Percentiles rank a stretch among this genome's conserved stretches.
phyloP scores from a whole-genome alignment of 306 rosid species.

The Cicer pinnatifidum region DNA sequence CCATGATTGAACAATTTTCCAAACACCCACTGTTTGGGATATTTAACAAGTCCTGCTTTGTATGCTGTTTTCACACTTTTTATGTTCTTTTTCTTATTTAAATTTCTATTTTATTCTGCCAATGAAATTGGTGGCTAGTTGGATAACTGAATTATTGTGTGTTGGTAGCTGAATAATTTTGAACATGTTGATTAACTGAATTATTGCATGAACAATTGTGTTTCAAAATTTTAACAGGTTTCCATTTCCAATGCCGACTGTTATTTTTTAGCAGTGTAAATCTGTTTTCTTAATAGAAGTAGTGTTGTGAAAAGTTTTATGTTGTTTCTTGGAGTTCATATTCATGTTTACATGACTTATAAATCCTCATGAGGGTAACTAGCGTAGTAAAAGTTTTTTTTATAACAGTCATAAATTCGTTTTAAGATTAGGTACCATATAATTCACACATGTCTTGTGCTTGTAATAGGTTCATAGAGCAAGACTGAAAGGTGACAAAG shows the following conservation, averaged over 20 bases:
- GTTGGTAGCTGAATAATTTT: conserved; percentile 11
- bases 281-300: not conserved
- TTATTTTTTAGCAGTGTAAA: conserved; percentile 2
- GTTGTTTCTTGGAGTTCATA: conserved; percentile 31
- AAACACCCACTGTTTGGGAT: not conserved
- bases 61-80: not conserved
- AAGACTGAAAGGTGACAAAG: conserved; percentile 71
- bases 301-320: not conserved
- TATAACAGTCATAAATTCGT: conserved; percentile 31
- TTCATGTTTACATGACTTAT: conserved; percentile 30
- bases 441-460: conserved; percentile 47
- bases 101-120: conserved; percentile 16
- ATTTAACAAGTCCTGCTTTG: conserved; percentile 18
- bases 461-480: conserved; percentile 83
- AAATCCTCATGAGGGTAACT: conserved; percentile 32
- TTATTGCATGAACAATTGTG: not conserved
- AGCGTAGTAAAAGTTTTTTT: conserved; percentile 14
- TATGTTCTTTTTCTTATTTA: conserved; percentile 20
- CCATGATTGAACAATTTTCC: too few species aligned
- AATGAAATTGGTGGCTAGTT: conserved; percentile 10
- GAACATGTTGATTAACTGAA: conserved; percentile 16
- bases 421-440: conserved; percentile 30
- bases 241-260: not conserved
- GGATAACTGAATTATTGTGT: not conserved
- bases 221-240: conserved; percentile 5